These are phyloP conservation scores for Aspergillus hortae DNA, from an alignment of 2,329 filamentous ascomycete genomes.

Conservation along the genomic window DNA sequence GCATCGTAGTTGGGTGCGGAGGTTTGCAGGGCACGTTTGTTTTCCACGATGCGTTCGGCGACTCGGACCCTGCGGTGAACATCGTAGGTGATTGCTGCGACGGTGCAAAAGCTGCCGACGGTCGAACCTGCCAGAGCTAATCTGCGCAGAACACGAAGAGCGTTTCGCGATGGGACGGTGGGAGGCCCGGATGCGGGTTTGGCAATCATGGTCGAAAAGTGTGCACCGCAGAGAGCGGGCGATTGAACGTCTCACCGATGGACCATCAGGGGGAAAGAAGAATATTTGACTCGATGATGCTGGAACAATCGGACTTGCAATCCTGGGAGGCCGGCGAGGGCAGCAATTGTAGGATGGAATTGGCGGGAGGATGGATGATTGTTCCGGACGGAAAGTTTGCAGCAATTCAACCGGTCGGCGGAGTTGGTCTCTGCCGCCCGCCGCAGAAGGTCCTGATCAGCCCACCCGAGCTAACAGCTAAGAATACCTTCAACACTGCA, in stretches of 20 bases:
- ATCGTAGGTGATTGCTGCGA: conserved; percentile 42
- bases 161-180: conserved; percentile 42
- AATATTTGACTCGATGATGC: not conserved
- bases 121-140: conserved; percentile 35
- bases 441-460: conserved; percentile 11
- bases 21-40: conserved; percentile 40
- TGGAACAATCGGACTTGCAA: not conserved
- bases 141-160: conserved; percentile 38
- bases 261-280: conserved; percentile 10
- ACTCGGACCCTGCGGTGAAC: conserved; percentile 37
- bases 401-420: conserved; percentile 1
- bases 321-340: not conserved
- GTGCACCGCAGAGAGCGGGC: conserved; percentile 25
- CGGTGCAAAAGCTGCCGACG: conserved; percentile 38
- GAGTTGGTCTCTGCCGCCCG: conserved; percentile 9
- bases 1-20: conserved; percentile 42
- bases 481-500: too few relatives aligned
- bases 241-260: conserved; percentile 8
- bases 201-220: conserved; percentile 27
- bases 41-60: conserved; percentile 43
- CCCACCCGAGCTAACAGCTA: conserved; percentile 1
- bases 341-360: conserved; percentile 2
- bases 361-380: not conserved
- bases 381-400: conserved; percentile 17
- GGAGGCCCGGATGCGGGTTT: conserved; percentile 27